These are phyloP conservation scores for Torulaspora quercuum DNA, from an alignment of 805 yeast genomes.

Conservation along the genomic window DNA sequence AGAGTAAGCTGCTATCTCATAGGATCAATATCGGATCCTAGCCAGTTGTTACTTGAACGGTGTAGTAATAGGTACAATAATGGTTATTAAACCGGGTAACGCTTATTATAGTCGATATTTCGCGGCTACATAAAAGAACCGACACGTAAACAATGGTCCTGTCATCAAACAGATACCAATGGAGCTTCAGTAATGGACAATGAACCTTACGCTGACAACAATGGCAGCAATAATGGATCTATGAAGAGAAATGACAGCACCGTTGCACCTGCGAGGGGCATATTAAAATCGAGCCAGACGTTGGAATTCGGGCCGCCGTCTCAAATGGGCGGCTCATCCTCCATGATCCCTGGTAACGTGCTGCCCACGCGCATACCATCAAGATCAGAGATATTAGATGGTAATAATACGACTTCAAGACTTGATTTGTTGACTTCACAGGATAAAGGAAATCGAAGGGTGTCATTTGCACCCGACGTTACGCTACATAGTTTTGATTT, in stretches of 20 bases:
- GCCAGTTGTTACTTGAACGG: no score
- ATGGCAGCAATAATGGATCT: background rate
- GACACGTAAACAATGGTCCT: conserved; percentile 5
- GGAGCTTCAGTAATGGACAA: background rate
- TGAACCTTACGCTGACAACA: background rate
- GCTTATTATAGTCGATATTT: no score
- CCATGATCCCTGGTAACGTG: conserved; percentile 2
- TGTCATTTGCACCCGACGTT: conserved; percentile 74
- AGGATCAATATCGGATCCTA: no score
- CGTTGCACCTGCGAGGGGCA: conserved; percentile 11
- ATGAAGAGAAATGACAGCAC: background rate
- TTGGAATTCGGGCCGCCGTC: conserved; percentile 5
- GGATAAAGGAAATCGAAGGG: conserved; percentile 45
- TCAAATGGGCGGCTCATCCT: conserved; percentile 3
- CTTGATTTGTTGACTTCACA: conserved; percentile 22
- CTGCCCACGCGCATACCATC: conserved; percentile 10
- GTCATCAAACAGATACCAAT: background rate
- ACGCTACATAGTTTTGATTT: conserved; percentile 56
- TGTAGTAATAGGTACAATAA: no score
- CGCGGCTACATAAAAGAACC: no score
- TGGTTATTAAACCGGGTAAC: no score
- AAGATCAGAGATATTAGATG: conserved; percentile 19
- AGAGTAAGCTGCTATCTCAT: no score
- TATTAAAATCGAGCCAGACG: conserved; percentile 14
- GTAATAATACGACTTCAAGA: conserved; percentile 33